Conservation (phyloP, 352 stramenopile genomes). For the Pythium monospermum region DNA sequence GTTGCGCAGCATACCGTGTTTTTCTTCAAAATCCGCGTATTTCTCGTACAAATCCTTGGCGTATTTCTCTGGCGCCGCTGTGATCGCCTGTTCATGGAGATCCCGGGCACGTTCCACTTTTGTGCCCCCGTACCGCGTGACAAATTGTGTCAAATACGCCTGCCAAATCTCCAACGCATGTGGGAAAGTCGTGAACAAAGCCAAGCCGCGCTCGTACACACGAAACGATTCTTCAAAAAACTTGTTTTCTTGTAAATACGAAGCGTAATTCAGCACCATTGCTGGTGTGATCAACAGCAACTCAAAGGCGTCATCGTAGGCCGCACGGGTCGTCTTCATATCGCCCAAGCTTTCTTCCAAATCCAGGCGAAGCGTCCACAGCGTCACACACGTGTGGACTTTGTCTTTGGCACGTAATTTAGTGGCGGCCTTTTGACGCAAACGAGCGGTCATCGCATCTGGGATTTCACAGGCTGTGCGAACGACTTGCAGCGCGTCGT, state of each 20-base stretch:
- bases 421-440: conserved; percentile 49
- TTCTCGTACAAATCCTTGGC: conserved; percentile 76
- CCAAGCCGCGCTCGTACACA: conserved; percentile 88
- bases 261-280: conserved; percentile 97
- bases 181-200: conserved; percentile 90
- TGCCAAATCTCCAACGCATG: conserved; percentile 95
- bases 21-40: conserved; percentile 97
- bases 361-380: conserved; percentile 98
- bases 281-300: conserved; percentile 95
- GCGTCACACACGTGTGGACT: conserved; percentile 88
- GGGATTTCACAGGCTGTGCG: conserved; percentile 74
- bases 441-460: conserved; percentile 32
- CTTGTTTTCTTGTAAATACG: conserved; percentile 95
- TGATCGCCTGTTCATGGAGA: conserved; percentile 94
- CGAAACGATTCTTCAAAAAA: conserved; percentile 97
- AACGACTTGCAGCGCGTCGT: conserved; percentile 90
- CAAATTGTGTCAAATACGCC: conserved; percentile 94
- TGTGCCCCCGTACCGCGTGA: conserved; percentile 91
- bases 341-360: conserved; percentile 98
- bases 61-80: conserved; percentile 77
- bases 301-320: conserved; percentile 95
- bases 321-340: conserved; percentile 90
- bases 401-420: conserved; percentile 65
- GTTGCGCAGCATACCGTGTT: conserved; percentile 94
- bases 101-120: conserved; percentile 97